These are phyloP conservation scores for Berkeleyomyces rouxiae DNA, from an alignment of 2,329 filamentous ascomycete genomes.

Conservation along the genomic window DNA sequence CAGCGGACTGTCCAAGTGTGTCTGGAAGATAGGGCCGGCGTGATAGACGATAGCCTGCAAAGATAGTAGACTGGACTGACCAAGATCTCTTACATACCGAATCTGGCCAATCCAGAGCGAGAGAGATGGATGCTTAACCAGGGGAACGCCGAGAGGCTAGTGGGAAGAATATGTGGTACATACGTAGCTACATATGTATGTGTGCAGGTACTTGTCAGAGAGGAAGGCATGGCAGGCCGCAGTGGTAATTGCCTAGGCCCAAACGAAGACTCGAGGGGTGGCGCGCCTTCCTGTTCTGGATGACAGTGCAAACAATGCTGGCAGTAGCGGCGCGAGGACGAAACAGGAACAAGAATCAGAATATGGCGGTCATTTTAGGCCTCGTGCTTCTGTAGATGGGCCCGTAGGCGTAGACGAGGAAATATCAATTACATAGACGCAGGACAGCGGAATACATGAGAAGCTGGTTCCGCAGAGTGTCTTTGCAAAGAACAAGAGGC, in stretches of 20 bases:
- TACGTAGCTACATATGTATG: no score
- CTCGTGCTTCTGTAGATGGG: no score
- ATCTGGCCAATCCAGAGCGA: background rate
- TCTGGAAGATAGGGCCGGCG: background rate
- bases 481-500: no score
- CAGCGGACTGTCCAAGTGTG: background rate
- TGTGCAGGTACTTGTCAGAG: background rate
- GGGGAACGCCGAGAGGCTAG: background rate
- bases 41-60: background rate
- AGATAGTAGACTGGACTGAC: background rate
- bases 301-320: background rate
- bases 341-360: no score
- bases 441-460: no score
- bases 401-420: no score
- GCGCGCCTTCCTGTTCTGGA: background rate
- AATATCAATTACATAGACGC: no score
- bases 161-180: background rate
- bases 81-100: constrained; percentile 4
- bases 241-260: background rate
- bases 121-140: background rate
- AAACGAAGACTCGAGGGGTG: background rate
- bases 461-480: no score
- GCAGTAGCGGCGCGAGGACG: background rate
- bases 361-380: no score
- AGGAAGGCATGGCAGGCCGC: background rate